Conservation (phyloP, 1,284 basidiomycete genomes). For the Termitomyces sp. region DNA sequence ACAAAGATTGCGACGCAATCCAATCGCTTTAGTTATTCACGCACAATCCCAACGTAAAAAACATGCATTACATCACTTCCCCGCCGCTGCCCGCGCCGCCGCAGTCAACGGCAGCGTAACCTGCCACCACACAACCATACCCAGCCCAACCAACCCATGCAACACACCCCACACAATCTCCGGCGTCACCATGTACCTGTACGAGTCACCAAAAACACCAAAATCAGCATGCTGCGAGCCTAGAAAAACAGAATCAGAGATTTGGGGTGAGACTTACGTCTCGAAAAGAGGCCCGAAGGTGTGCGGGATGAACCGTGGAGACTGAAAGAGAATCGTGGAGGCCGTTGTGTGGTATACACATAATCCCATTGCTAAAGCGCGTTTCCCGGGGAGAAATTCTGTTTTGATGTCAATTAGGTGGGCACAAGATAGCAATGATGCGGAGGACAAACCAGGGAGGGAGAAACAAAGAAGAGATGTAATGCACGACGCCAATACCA, state of each 20-base stretch:
- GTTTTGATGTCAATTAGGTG: background rate
- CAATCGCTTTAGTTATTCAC: no score
- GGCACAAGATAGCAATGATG: no score
- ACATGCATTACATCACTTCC: background rate
- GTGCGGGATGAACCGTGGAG: constrained; percentile 74
- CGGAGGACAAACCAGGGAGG: constrained; percentile 47
- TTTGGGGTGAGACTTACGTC: constrained; percentile 38
- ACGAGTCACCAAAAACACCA: background rate
- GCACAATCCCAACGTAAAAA: no score
- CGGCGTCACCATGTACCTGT: constrained; percentile 57
- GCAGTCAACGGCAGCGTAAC: constrained; percentile 50
- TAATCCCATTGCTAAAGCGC: constrained; percentile 71
- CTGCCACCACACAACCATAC: constrained; percentile 74
- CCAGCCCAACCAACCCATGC: constrained; percentile 63
- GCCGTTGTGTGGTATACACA: constrained; percentile 72
- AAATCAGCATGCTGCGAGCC: background rate
- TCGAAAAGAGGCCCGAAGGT: constrained; percentile 61
- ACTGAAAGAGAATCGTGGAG: constrained; percentile 70
- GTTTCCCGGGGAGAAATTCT: constrained; percentile 83
- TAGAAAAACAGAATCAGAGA: background rate
- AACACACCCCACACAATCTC: constrained; percentile 63
- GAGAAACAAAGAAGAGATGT: constrained; percentile 54
- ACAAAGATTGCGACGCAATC: no score
- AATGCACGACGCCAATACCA: constrained; percentile 55
- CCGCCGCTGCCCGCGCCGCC: constrained; percentile 30